Evolutionary conservation across 1,139 yeast species (phyloP).

Genomic region (Yamadazyma aaseri): DNA sequence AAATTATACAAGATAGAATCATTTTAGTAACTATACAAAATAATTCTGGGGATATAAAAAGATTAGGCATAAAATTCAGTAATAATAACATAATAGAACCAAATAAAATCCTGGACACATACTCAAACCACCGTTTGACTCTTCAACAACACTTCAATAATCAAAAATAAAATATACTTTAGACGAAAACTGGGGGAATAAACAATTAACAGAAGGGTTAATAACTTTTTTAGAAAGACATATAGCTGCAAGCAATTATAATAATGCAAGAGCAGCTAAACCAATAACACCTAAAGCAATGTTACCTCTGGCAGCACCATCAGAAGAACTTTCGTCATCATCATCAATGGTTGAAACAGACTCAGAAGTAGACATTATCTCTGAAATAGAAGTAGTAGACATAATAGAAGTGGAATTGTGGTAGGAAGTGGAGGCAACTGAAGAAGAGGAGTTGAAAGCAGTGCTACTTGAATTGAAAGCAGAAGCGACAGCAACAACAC

Average conservation of each 20-base stretch:
- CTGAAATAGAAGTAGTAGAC: slow-evolving; percentile 7
- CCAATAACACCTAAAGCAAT: slow-evolving; percentile 44
- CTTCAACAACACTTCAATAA: background rate
- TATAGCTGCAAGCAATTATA: slow-evolving; percentile 28
- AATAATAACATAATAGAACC: slow-evolving; percentile 13
- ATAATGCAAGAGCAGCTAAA: slow-evolving; percentile 45
- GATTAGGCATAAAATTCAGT: slow-evolving; percentile 10
- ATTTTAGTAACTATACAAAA: slow-evolving; percentile 12
- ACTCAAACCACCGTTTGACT: background rate
- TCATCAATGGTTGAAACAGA: slow-evolving; percentile 17
- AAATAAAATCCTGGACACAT: slow-evolving; percentile 4
- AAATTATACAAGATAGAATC: slow-evolving; percentile 13
- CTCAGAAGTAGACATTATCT: slow-evolving; percentile 14
- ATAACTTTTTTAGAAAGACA: background rate
- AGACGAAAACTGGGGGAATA: slow-evolving; percentile 2
- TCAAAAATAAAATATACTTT: background rate
- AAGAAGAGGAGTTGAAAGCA: slow-evolving; percentile 8
- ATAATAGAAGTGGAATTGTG: slow-evolving; percentile 12
- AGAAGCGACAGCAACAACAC: slow-evolving; percentile 49
- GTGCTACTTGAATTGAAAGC: slow-evolving; percentile 18
- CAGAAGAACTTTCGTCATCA: slow-evolving; percentile 14
- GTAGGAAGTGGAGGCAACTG: slow-evolving; percentile 8
- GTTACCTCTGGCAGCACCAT: slow-evolving; percentile 36
- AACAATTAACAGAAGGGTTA: slow-evolving; percentile 1
- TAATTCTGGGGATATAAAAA: slow-evolving; percentile 6